Base-by-base conservation (phyloP, 2,329 filamentous ascomycete species). In the Coniochaeta sp. region DNA sequence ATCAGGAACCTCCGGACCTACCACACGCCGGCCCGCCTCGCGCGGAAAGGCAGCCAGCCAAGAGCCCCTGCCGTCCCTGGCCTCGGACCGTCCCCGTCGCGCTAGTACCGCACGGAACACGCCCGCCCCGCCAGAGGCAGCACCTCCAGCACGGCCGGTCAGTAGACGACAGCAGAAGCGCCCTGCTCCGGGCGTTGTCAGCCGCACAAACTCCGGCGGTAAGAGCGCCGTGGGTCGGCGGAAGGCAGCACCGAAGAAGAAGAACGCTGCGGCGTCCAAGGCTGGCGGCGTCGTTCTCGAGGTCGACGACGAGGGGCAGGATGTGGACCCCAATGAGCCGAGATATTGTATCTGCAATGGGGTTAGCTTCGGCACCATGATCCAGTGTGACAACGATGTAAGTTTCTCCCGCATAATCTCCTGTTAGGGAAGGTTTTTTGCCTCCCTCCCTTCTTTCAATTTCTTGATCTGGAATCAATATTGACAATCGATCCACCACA, bases 321-420 rank as follows among this genome's bases (percentile, higher is more conserved):
- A 79, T 24, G 86, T 91, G 61, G 87, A 91, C 62, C 85, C 87
- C 0, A 72, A 89, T 51, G 89, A 94, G 71, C 79, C 84, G 38
- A 74, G 81, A 56, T 94, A 94, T 66, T 94, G 89, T 63, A 67
- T 86, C 51, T 94, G 89, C 67, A 86, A 89, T 59, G 76, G 88
- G 53, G 86, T 94, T 50, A 90, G 86, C 65, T 91, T 85, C 63
- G 89, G 89, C 50, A 83, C 79, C 18, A 94, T 94, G 89, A 89
- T 94, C 64, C 81, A 82, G 55, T 94, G 89, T 67, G 88, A 92
- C 62, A 90, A 90, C 61, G 85, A 89, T 68, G 85, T 88, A 71
- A 80, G 82, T 71, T 6, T 18, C 13, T 14, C 38, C 22, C 5
- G 6, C 27, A 30, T 12, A 30, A 7, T 26, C 38, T 22, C 38